Base-by-base conservation (phyloP, 331 rosid species). In the Quercus phellos region DNA sequence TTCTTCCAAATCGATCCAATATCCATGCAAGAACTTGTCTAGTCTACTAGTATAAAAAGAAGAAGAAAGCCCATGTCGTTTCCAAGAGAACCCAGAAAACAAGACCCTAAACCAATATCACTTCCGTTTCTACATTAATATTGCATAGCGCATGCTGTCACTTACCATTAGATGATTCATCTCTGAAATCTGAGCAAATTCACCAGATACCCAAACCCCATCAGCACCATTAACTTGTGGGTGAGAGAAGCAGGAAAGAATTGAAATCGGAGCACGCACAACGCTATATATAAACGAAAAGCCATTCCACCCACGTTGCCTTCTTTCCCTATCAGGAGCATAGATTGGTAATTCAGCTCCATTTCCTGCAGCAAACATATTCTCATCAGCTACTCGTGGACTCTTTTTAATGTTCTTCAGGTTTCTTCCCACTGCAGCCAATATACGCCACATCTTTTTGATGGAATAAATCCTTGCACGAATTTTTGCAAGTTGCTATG, bases 91-190 rank as follows among this genome's bases (percentile, higher is more conserved):
- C 32, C 64, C 29, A 2, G 64, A 22, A 22, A 58, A 27, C 29
- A 22, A n/a, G 50, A 29, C 46, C 50, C 18, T 34, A 5, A 32
- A 29, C 13, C 14, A 66, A 30, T 21, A 26, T 68, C 43, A 10
- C 55, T 21, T 4, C 22, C 70, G 43, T 55, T 34, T 58, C 83
- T 82, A 92, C 96, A 92, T 89, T 88, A 92, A 89, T 84, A 92
- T 90, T 77, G 97, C 96, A 86, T 92, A 92, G 75, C 97, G 90
- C 97, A 92, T 90, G 88, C 97, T 89, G 13, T 92, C 96, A 79
- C 79, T 90, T 7, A 92, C 97, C 96, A 92, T 90, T 7, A 92
- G 91, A 80, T 92, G 91, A 78, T 90, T 92, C 77, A 92, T 89
- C 56, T 92, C 96, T 32, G 97, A 89, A 9, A 83, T 76, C 68